phyloP scores from a whole-genome alignment of 1,284 basidiomycete species.

The Cutaneotrichosporon cyanovorans region DNA sequence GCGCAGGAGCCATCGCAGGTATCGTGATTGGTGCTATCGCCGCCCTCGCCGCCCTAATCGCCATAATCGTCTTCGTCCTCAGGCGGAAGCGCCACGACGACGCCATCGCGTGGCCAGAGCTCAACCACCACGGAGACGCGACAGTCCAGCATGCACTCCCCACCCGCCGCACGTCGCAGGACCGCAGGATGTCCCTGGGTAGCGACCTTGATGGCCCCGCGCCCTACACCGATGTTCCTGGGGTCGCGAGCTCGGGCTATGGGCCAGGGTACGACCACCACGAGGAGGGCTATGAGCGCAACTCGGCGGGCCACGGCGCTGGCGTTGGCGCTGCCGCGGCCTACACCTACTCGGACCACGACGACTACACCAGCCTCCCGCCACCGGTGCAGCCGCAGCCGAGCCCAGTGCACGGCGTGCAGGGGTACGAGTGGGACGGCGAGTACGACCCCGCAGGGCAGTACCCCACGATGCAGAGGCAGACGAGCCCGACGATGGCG shows the following conservation, averaged over 20 bases:
- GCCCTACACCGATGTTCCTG: too few species aligned
- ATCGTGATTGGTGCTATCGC: constrained; percentile 38
- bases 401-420: constrained; percentile 12
- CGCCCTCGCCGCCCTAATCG: constrained; percentile 31
- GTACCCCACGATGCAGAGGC: constrained; percentile 3
- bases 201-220: constrained; percentile 25
- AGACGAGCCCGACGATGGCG: constrained; percentile 1
- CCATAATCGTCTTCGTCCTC: constrained; percentile 20
- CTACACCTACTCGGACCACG: constrained; percentile 17
- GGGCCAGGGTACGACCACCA: too few species aligned
- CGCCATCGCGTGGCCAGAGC: constrained; percentile 45
- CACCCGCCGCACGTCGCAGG: constrained; percentile 31
- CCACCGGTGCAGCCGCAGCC: constrained; percentile 25
- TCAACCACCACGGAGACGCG: constrained; percentile 45
- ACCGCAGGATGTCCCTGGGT: constrained; percentile 20
- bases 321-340: too few species aligned
- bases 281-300: constrained; percentile 16
- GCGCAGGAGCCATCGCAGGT: constrained; percentile 41
- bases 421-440: not conserved
- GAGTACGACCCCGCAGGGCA: not conserved
- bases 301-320: too few species aligned
- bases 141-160: constrained; percentile 42
- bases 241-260: too few species aligned
- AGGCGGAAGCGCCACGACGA: constrained; percentile 34
- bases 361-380: constrained; percentile 32